Conservation (phyloP, 1,284 basidiomycete species). For the Athelia sp. region DNA sequence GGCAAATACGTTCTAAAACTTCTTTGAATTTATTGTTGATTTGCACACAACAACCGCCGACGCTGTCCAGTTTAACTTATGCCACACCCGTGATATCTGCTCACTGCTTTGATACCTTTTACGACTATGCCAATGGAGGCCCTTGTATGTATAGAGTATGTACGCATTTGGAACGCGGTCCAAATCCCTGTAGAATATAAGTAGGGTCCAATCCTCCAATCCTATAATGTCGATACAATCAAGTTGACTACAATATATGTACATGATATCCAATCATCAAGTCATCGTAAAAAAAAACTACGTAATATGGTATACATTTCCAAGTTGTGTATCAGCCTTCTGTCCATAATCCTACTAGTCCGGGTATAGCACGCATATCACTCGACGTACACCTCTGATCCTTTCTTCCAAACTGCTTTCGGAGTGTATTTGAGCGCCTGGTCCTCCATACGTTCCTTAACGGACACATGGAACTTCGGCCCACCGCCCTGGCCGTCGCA, state of each 20-base stretch:
- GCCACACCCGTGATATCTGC: constrained; percentile 15
- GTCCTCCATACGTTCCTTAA: not conserved
- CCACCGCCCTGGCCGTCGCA: not conserved
- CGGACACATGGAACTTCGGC: constrained; percentile 19
- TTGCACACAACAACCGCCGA: constrained; percentile 5
- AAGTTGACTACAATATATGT: not conserved
- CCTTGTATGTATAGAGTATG: too few relatives aligned
- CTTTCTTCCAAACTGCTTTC: not conserved
- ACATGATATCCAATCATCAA: too few relatives aligned
- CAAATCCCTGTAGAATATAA: too few relatives aligned
- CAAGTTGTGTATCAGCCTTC: not conserved
- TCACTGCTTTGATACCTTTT: not conserved
- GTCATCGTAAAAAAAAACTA: too few relatives aligned
- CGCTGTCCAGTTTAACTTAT: constrained; percentile 11
- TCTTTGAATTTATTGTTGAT: constrained; percentile 9
- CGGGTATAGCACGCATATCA: too few relatives aligned
- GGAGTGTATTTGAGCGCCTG: not conserved
- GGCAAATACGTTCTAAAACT: constrained; percentile 50
- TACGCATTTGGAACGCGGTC: too few relatives aligned
- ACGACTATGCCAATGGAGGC: not conserved
- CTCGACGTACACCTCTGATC: not conserved
- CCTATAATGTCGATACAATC: not conserved
- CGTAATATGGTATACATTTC: too few relatives aligned
- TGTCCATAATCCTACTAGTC: not conserved
- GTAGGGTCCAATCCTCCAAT: too few relatives aligned